phyloP scores from a whole-genome alignment of 2,329 filamentous ascomycete species.

The Colletotrichum siamense region DNA sequence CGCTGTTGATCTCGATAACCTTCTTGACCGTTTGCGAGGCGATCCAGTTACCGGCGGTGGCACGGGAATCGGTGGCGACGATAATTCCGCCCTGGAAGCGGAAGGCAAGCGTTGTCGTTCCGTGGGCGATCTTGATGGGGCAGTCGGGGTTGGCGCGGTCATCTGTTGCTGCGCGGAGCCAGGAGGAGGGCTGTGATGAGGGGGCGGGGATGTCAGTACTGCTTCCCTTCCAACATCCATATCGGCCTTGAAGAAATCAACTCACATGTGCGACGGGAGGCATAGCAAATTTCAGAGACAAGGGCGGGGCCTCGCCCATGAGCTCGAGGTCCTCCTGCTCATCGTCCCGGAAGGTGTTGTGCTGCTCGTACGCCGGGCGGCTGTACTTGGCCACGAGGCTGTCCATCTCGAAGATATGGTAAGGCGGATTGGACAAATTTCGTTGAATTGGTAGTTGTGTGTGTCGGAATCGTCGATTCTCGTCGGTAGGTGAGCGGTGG shows the following conservation, averaged over 20 bases:
- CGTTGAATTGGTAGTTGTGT: not conserved
- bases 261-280: slow-evolving; percentile 89
- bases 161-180: slow-evolving; percentile 96
- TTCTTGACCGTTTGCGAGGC: slow-evolving; percentile 99
- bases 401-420: slow-evolving; percentile 69
- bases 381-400: slow-evolving; percentile 92
- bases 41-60: slow-evolving; percentile 98
- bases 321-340: slow-evolving; percentile 78
- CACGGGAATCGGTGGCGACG: slow-evolving; percentile 95
- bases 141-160: slow-evolving; percentile 96
- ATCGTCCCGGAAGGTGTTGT: slow-evolving; percentile 58
- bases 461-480: slow-evolving; percentile 2
- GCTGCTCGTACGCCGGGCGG: slow-evolving; percentile 73
- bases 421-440: not conserved
- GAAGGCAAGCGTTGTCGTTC: slow-evolving; percentile 97
- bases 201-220: slow-evolving; percentile 6
- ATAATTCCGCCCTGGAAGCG: slow-evolving; percentile 98
- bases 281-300: slow-evolving; percentile 93
- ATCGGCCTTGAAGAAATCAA: slow-evolving; percentile 13
- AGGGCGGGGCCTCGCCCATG: slow-evolving; percentile 62
- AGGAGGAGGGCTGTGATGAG: slow-evolving; percentile 76
- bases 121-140: slow-evolving; percentile 99
- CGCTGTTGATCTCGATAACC: slow-evolving; percentile 97
- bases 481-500: not conserved
- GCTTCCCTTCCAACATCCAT: not conserved